Conservation (phyloP, 306 rosid species). For the Ziziphus jujuba region DNA sequence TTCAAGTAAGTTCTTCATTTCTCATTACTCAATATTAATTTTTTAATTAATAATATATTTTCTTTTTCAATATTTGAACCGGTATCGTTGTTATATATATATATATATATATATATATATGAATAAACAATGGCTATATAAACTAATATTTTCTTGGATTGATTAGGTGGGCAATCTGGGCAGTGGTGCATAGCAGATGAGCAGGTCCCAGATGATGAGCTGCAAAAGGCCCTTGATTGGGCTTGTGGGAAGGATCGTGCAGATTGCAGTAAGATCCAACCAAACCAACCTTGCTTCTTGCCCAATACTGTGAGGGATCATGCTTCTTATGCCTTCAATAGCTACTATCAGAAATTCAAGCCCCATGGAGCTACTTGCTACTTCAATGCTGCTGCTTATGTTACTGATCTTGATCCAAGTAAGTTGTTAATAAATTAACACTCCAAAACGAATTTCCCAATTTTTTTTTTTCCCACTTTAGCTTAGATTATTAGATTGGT, state of each 20-base stretch:
- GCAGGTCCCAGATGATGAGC: constrained; percentile 40
- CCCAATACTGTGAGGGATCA: constrained; percentile 48
- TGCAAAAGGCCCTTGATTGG: constrained; percentile 45
- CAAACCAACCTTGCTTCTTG: constrained; percentile 47
- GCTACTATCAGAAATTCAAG: constrained; percentile 51
- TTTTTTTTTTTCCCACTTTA: neutral
- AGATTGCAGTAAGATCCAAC: constrained; percentile 57
- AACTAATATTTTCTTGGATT: neutral
- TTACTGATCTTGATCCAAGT: constrained; percentile 43
- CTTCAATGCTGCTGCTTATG: constrained; percentile 40
- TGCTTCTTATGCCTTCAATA: constrained; percentile 70
- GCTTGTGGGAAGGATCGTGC: constrained; percentile 70
- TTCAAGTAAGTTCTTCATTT: constrained; percentile 22
- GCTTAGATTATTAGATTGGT: neutral
- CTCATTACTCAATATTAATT: neutral
- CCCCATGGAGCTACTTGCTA: constrained; percentile 61
- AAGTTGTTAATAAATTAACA: neutral
- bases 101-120: no score
- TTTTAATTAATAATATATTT: neutral
- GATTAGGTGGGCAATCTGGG: constrained; percentile 28
- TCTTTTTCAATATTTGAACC: no score
- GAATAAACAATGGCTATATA: no score
- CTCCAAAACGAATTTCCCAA: no score
- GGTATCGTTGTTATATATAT: no score
- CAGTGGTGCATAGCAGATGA: constrained; percentile 46